Base-by-base conservation (phyloP, 2,329 filamentous ascomycete genomes). In the Exophiala dermatitidis region DNA sequence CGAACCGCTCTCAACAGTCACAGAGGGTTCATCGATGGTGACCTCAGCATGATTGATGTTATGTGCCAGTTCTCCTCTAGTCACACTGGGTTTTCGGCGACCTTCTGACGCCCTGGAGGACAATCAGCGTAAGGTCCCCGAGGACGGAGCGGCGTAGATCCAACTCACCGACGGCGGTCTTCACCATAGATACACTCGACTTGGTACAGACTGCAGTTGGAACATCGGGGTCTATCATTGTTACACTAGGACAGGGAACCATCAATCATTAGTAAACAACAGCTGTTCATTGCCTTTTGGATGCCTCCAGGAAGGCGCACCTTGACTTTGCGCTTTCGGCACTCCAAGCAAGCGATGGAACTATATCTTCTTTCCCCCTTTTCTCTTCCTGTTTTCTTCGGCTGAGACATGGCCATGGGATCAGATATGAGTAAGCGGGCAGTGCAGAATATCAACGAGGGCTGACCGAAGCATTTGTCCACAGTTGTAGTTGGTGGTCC, bases 131-230 rank as follows among this genome's bases (percentile, higher is more conserved):
- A 12, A 41, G 33, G 33, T 10, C 6, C 6, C 6, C 33, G 33
- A 41, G 38, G 38, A 12, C 10, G 19, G 38, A 12, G n/a, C 38
- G 12, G 38, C 19, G 38, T 41, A 41, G 5, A 6, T 6, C 7
- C 7, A 41, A 34, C 33, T 34, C 33, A 34, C 33, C 44, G 43
- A 30, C 50, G 42, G 6, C 50, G 31, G 32, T 52, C 50, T 46
- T 40, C 9, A 19, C 50, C 50, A 41, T 36, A 40, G 31, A 52
- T 7, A 47, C 50, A 52, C 30, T 52, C 50, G 26, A 45, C 48
- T 40, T 52, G 36, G 29, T 46, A 46, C n/a, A 47, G 33, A n/a
- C n/a, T 30, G 43, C 50, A 52, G 29, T 52, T 52, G 19, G 50
- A 52, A 33, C 50, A 52, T 30, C 31, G 12, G 28, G 50, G 50